These are phyloP conservation scores for Haplosporangium sp. DNA, from an alignment of 371 early-diverging fungal genomes.

Conservation along the genomic window DNA sequence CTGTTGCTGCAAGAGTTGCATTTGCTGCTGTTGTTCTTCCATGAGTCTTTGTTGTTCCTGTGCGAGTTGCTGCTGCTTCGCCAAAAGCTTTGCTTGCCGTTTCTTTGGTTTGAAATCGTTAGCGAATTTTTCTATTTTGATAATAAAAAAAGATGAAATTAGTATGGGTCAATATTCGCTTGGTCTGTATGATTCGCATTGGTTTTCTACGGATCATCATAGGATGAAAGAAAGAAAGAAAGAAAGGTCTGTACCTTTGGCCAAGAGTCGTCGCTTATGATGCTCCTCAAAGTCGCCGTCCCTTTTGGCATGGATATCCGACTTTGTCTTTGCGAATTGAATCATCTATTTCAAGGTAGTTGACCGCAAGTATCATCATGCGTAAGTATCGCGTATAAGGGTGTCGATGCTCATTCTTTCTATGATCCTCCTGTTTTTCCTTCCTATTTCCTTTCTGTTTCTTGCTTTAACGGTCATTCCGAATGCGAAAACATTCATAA, in stretches of 20 bases:
- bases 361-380: no score
- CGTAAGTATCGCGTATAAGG: not conserved
- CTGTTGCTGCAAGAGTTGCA: slow-evolving; percentile 47
- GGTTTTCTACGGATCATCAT: no score
- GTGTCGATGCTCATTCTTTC: not conserved
- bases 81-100: slow-evolving; percentile 34
- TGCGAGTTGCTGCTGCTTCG: slow-evolving; percentile 35
- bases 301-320: slow-evolving; percentile 79
- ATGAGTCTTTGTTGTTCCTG: slow-evolving; percentile 53
- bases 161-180: not conserved
- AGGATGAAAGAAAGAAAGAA: no score
- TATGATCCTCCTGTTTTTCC: not conserved
- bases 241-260: slow-evolving; percentile 62
- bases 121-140: slow-evolving; percentile 45
- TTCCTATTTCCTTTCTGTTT: not conserved
- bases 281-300: slow-evolving; percentile 79
- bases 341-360: slow-evolving; percentile 61
- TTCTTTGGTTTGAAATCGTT: slow-evolving; percentile 58
- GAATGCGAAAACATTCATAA: no score
- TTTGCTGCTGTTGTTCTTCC: slow-evolving; percentile 40
- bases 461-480: no score
- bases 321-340: slow-evolving; percentile 84
- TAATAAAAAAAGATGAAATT: not conserved
- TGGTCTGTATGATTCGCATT: no score
- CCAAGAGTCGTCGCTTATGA: slow-evolving; percentile 63